Evolutionary conservation across 345 rosid genomes (phyloP).

Genomic region (Lepidium africanum): DNA sequence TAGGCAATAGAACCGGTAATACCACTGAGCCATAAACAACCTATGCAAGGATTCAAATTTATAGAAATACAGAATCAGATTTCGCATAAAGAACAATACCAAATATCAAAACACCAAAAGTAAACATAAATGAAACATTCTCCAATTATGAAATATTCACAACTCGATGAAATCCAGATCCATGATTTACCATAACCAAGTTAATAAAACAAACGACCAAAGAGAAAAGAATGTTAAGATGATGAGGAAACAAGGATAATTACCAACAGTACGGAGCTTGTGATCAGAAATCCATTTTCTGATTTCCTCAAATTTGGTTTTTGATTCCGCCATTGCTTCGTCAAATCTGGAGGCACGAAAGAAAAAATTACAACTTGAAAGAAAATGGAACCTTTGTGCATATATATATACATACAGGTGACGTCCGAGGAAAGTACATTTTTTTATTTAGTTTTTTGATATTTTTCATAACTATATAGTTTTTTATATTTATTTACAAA

Average conservation of each 20-base stretch:
- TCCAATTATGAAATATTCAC: not conserved
- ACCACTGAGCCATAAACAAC: slow-evolving; percentile 77
- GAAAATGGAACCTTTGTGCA: not conserved
- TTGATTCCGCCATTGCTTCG: slow-evolving; percentile 47
- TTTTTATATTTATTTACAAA: not conserved
- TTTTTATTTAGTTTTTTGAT: too few relatives aligned
- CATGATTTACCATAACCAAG: not conserved
- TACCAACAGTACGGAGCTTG: slow-evolving; percentile 89
- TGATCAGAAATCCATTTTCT: slow-evolving; percentile 73
- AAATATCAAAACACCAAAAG: not conserved
- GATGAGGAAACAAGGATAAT: not conserved
- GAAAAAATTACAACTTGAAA: not conserved
- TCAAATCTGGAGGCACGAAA: not conserved
- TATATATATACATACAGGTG: not conserved
- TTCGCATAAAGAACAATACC: not conserved
- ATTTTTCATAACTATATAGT: not conserved
- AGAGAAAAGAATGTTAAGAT: not conserved
- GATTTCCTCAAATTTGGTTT: slow-evolving; percentile 40
- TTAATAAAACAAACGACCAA: not conserved
- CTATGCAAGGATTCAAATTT: slow-evolving; percentile 16
- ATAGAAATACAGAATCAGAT: not conserved
- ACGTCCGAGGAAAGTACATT: not conserved
- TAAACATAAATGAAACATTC: not conserved
- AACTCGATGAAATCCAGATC: not conserved
- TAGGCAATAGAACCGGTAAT: slow-evolving; percentile 70